Evolutionary conservation across 2,329 filamentous ascomycete species (phyloP).

Genomic region (Sphaerulina musiva): DNA sequence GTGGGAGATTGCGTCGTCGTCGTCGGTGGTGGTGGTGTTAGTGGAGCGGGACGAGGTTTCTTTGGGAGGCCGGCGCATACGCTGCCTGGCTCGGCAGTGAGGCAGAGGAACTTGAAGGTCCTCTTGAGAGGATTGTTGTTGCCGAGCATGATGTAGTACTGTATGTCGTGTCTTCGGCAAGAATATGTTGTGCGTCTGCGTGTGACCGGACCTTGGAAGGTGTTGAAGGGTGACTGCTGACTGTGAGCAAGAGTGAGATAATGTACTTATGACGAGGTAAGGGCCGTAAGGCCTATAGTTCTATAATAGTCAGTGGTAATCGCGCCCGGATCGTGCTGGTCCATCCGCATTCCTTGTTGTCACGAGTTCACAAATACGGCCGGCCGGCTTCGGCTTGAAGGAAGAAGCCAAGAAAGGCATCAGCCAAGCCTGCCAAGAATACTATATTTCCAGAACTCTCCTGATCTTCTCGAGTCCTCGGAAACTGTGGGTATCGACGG

Average conservation of each 20-base stretch:
- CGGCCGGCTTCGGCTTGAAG: not conserved
- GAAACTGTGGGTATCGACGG: too few species aligned
- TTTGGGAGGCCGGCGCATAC: constrained; percentile 10
- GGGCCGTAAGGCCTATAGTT: too few species aligned
- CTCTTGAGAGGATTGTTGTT: constrained; percentile 1
- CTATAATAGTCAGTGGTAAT: not conserved
- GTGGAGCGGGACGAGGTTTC: constrained; percentile 4
- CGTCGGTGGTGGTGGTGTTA: not conserved
- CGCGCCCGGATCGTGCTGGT: not conserved
- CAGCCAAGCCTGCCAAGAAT: not conserved
- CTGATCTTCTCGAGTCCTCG: too few species aligned
- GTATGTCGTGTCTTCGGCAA: not conserved
- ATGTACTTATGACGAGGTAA: too few species aligned
- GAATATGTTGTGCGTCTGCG: not conserved
- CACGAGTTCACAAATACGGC: not conserved
- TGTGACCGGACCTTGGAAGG: not conserved
- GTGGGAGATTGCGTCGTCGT: too few species aligned
- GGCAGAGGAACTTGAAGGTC: constrained; percentile 1
- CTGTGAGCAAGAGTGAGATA: not conserved
- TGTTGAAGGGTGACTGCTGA: not conserved
- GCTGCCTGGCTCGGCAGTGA: constrained; percentile 9
- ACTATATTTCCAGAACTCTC: not conserved
- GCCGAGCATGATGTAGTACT: constrained; percentile 1
- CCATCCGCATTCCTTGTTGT: not conserved
- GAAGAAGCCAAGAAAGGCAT: not conserved